Percentiles rank a stretch among this genome's conserved stretches.
Evolutionary conservation across 192 early-diverging fungal species (phyloP).

Genomic region (Lunasporangiospora selenospora): DNA sequence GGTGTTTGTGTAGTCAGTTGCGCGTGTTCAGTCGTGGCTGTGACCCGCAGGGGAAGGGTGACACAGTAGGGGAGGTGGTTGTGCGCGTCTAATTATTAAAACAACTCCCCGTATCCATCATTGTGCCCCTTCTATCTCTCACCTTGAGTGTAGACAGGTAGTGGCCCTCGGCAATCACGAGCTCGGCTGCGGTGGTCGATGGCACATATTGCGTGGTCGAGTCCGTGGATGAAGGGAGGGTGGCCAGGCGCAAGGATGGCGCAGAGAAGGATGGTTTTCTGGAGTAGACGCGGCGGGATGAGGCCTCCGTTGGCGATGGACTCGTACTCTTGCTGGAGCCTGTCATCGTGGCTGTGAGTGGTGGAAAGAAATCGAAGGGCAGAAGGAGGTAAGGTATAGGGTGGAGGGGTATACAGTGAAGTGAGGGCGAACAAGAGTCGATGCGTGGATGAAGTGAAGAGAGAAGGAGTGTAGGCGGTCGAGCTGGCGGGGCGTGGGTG

Average conservation of each 20-base stretch:
- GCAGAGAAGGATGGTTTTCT: neutral
- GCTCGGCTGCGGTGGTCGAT: conserved; percentile 26
- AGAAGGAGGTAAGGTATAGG: neutral
- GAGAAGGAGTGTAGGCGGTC: neutral
- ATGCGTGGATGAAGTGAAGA: neutral
- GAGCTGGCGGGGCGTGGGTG: too few species aligned
- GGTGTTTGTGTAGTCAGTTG: too few species aligned
- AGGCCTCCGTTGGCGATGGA: neutral
- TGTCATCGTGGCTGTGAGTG: neutral
- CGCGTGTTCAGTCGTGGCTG: too few species aligned
- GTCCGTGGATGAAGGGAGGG: neutral
- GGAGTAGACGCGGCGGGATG: neutral
- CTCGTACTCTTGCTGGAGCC: neutral
- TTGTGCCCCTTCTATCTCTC: too few species aligned
- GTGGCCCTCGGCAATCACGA: conserved; percentile 37
- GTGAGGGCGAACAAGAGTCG: neutral
- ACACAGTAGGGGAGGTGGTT: too few species aligned
- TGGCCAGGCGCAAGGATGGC: neutral
- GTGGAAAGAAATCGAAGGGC: neutral
- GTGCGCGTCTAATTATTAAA: too few species aligned
- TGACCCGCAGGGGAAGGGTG: too few species aligned
- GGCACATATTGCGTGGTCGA: neutral
- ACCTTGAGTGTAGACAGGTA: conserved; percentile 42
- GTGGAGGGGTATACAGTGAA: neutral
- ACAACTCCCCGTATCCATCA: too few species aligned